A percentile compares a stretch with the other conserved stretches of the same genome.
phyloP scores from a whole-genome alignment of 1,284 basidiomycete genomes.

The Ustilago nuda region DNA sequence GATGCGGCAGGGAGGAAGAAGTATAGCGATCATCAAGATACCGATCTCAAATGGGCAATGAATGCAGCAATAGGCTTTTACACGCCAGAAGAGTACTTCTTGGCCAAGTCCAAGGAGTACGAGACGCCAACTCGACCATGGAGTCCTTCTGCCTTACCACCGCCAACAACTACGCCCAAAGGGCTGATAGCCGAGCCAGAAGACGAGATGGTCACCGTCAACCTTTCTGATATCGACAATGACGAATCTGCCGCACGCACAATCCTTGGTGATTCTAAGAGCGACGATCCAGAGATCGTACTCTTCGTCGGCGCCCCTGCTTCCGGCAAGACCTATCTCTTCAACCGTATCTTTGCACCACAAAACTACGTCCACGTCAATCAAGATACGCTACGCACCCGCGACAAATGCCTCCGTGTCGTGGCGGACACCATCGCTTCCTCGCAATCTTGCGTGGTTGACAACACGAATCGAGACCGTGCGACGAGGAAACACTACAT shows the following conservation, averaged over 20 bases:
- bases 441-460: slow-evolving; percentile 64
- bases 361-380: slow-evolving; percentile 74
- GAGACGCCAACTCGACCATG: slow-evolving; percentile 29
- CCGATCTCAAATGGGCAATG: slow-evolving; percentile 65
- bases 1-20: slow-evolving; percentile 63
- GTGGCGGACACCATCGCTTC: slow-evolving; percentile 75
- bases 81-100: slow-evolving; percentile 67
- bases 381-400: slow-evolving; percentile 75
- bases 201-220: slow-evolving; percentile 23
- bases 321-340: slow-evolving; percentile 88
- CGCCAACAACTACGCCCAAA: slow-evolving; percentile 1
- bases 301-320: slow-evolving; percentile 89
- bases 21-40: slow-evolving; percentile 57
- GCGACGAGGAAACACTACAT: slow-evolving; percentile 52
- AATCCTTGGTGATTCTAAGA: slow-evolving; percentile 9
- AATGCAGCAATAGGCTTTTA: slow-evolving; percentile 62
- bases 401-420: slow-evolving; percentile 79
- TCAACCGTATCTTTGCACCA: slow-evolving; percentile 77
- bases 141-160: slow-evolving; percentile 12
- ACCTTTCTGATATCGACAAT: slow-evolving; percentile 10
- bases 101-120: slow-evolving; percentile 27
- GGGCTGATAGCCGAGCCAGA: slow-evolving; percentile 22
- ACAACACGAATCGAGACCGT: slow-evolving; percentile 58
- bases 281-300: slow-evolving; percentile 73
- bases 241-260: background rate